Evolutionary conservation across 495 filamentous ascomycete genomes (phyloP).

Genomic region (Pyrenula aspistea): DNA sequence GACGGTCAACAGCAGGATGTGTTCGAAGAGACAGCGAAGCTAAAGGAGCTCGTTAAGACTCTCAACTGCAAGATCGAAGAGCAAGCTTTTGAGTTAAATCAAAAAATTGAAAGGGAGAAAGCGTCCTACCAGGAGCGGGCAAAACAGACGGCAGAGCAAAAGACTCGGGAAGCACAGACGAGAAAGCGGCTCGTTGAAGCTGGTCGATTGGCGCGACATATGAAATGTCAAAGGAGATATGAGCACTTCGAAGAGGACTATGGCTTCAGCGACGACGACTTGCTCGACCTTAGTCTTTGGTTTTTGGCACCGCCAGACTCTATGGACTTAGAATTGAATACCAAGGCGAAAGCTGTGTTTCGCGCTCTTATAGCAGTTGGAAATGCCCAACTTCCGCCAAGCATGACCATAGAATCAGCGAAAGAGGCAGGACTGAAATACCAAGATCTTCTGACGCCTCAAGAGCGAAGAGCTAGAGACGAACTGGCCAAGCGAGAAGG

Average conservation of each 20-base stretch:
- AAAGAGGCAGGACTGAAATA: neutral
- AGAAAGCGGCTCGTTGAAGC: neutral
- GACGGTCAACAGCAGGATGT: neutral
- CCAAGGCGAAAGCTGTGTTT: neutral
- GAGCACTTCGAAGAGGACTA: conserved; percentile 29
- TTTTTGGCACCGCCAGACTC: neutral
- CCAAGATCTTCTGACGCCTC: neutral
- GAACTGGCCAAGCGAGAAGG: neutral
- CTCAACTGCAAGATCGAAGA: neutral
- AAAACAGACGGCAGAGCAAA: neutral
- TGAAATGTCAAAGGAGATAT: conserved; percentile 27
- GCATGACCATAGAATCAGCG: neutral
- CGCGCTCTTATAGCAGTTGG: neutral
- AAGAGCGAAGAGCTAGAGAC: neutral
- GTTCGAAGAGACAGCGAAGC: neutral
- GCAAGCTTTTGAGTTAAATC: neutral
- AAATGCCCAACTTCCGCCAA: neutral
- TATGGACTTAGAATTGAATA: neutral
- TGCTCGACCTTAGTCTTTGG: neutral
- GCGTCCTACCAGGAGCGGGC: neutral
- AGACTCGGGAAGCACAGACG: neutral
- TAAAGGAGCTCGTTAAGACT: neutral
- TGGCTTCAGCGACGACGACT: conserved; percentile 2
- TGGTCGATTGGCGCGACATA: neutral
- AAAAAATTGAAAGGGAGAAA: neutral